A percentile compares a stretch with the other conserved stretches of the same genome.
Conservation (phyloP, 306 rosid genomes). For the Oxytropis ochrocephala region DNA sequence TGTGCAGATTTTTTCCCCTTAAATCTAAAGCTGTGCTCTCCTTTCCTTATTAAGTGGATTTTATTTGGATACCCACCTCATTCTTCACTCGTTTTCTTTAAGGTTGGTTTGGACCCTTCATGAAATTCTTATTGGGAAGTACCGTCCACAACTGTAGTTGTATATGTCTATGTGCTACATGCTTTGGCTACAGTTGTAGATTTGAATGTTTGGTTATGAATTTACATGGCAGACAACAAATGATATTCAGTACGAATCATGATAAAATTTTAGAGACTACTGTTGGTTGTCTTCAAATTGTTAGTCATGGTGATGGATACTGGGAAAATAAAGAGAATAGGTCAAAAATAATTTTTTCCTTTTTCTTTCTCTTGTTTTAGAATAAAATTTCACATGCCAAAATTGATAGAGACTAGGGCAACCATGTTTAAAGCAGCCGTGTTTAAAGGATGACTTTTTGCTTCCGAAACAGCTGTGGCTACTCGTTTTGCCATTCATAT, state of each 20-base stretch:
- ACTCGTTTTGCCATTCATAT: background rate
- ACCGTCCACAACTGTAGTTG: background rate
- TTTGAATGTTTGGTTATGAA: background rate
- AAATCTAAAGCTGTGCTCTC: conserved; percentile 1
- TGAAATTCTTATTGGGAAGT: background rate
- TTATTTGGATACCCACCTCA: background rate
- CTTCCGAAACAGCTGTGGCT: background rate
- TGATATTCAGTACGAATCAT: background rate
- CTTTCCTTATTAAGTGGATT: conserved; percentile 9
- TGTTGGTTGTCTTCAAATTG: background rate
- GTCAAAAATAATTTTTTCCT: background rate
- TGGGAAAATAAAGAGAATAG: background rate
- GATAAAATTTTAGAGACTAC: background rate
- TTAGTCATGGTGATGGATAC: background rate
- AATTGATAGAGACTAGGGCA: background rate
- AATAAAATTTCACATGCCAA: background rate
- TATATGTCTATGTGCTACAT: background rate
- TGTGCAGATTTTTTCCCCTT: background rate
- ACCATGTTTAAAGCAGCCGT: background rate
- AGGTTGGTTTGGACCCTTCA: background rate
- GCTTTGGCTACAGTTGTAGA: background rate
- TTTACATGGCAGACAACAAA: background rate
- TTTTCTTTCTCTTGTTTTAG: background rate
- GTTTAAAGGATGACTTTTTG: background rate
- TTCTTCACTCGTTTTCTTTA: background rate